phyloP scores from a whole-genome alignment of 106 monocot species.

The Platanthera guangdongensis region DNA sequence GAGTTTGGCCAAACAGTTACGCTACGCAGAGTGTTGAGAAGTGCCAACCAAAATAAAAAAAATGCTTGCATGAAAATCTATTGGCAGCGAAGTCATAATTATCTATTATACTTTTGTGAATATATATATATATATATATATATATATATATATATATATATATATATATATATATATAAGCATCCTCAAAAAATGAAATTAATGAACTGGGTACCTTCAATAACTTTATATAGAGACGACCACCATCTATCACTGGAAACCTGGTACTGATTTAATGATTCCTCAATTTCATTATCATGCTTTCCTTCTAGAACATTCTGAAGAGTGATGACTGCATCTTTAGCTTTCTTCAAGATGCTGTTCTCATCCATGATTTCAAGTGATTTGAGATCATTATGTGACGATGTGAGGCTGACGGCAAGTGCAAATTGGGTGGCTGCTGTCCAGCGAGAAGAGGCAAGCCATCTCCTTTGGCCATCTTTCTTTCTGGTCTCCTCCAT shows the following conservation, averaged over 20 bases:
- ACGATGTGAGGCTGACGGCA: constrained; percentile 63
- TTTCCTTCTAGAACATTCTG: constrained; percentile 86
- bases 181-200: too few relatives aligned
- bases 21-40: too few relatives aligned
- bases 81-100: too few relatives aligned
- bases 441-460: constrained; percentile 85
- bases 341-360: constrained; percentile 73
- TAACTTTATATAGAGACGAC: constrained; percentile 89
- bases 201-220: constrained; percentile 61
- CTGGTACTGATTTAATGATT: constrained; percentile 52
- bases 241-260: constrained; percentile 83
- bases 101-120: too few relatives aligned
- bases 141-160: too few relatives aligned
- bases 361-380: constrained; percentile 55
- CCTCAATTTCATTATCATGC: constrained; percentile 59
- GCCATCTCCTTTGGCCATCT: constrained; percentile 54
- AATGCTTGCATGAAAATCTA: too few relatives aligned
- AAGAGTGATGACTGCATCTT: constrained; percentile 90
- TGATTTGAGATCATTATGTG: constrained; percentile 60
- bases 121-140: too few relatives aligned
- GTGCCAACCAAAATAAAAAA: too few relatives aligned
- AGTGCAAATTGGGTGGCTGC: constrained; percentile 90
- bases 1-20: too few relatives aligned
- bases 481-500: constrained; percentile 35
- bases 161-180: too few relatives aligned